Base-by-base conservation (phyloP, 2,329 filamentous ascomycete genomes). In the Pyrenophora teres region DNA sequence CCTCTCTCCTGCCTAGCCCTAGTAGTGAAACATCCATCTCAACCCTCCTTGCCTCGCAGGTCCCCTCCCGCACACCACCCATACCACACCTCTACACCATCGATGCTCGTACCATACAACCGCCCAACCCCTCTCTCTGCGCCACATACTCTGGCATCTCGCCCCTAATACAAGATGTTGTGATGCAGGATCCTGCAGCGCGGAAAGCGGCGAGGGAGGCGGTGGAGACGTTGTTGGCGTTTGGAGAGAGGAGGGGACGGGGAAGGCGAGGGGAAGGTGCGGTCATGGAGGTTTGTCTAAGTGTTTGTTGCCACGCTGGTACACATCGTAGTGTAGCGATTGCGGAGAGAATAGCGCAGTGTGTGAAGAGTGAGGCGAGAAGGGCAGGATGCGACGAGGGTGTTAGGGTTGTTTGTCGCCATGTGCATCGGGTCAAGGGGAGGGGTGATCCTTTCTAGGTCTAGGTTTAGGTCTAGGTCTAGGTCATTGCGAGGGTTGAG, bases 321-420 rank as follows among this genome's bases (percentile, higher is more conserved):
- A 71, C 68, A 25, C 68, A 71, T 56, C 62, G 68, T 10, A 71
- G 68, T 54, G 68, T 71, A 15, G 54, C 65, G 10, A 49, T 69
- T 46, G 67, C 62, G 23, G 67, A 71, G 58, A 18, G 52, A 47
- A 65, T 70, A 53, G 65, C 58, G 44, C 41, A 52, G 47, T 57
- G 57, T 9, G 53, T 67, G 3, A 56, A 57, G 42, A 27, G 31
- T 9, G 57, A 65, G 46, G 52, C 61, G 15, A 25, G 54, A 19
- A 53, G 52, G 52, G 16, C 35, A 31, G 50, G 48, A 18, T 39
- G 36, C 27, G 43, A 39, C 5, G 52, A 59, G 5, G 60, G 58
- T 3, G 59, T 66, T 2, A 63, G 50, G 50, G 53, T 69, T 43
- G 54, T 66, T 44, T 59, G 63, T 18, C 50, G 61, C 23, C 68